These are phyloP conservation scores for Leucocoprinus leucothites DNA, from an alignment of 768 basidiomycete species.

Conservation along the genomic window DNA sequence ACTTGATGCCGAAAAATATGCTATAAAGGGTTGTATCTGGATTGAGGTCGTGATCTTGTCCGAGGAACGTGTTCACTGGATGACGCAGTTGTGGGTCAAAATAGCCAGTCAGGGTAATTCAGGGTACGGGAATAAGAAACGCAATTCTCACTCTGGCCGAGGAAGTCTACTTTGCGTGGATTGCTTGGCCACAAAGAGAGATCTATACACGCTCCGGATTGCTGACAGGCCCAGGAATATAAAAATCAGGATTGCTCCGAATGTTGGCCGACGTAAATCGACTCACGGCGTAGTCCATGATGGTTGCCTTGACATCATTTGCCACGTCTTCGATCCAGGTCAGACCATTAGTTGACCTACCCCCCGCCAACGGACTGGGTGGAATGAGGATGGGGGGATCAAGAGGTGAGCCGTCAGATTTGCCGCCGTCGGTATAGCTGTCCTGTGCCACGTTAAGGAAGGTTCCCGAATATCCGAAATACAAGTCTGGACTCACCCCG, in stretches of 20 bases:
- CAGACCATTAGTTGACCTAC: constrained; percentile 48
- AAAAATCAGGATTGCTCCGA: background rate
- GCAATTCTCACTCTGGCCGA: constrained; percentile 37
- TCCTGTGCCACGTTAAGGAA: constrained; percentile 27
- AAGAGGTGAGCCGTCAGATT: constrained; percentile 43
- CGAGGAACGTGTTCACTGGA: constrained; percentile 40
- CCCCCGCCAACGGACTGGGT: constrained; percentile 43
- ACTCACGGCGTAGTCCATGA: constrained; percentile 53
- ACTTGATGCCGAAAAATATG: constrained; percentile 57
- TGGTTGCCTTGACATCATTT: constrained; percentile 33
- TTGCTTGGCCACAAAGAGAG: constrained; percentile 50
- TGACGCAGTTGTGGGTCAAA: background rate
- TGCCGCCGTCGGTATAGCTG: constrained; percentile 50
- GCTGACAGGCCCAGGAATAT: constrained; percentile 18
- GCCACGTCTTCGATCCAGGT: constrained; percentile 51
- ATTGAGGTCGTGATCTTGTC: constrained; percentile 41
- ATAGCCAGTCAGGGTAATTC: background rate
- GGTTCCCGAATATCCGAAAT: background rate
- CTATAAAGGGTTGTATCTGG: constrained; percentile 47
- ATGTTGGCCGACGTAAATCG: background rate
- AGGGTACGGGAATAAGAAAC: background rate
- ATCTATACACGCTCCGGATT: constrained; percentile 45
- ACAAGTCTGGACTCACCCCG: background rate
- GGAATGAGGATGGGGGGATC: constrained; percentile 41
- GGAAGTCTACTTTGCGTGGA: constrained; percentile 42